Evolutionary conservation across 306 rosid species (phyloP), one percentile per base, ranked within the genome.

Genomic region (Rubus idaeus): DNA sequence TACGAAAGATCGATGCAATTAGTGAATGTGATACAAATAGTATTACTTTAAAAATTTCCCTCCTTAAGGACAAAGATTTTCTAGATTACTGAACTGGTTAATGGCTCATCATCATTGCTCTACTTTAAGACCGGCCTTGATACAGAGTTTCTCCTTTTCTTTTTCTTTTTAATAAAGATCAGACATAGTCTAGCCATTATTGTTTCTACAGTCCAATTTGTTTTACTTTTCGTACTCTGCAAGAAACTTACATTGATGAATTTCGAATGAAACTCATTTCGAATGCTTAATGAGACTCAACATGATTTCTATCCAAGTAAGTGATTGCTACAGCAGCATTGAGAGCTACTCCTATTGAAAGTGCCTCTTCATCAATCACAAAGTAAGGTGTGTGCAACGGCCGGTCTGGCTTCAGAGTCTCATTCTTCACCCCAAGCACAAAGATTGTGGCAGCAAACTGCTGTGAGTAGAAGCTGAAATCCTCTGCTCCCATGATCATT

Each of bases 321-420:
- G 88, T 77, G 73, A 85, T 78, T 21, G 91, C 89, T 35, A 82
- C 88, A 8, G 88, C 84, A 10, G 89, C 84, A 80, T 87, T 79
- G 46, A 87, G 81, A 73, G 88, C 86, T 52, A 87, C 88, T 71
- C 90, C 92, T 55, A 83, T 61, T 37, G 92, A 83, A 68, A 88
- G 88, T 71, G 74, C 84, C 51, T 82, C 75, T 57, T 87, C 91
- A 53, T 89, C 93, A 35, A 86, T 53, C 5, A 74, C 74, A 37
- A 84, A 73, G 71, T 77, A 76, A 30, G 88, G 81, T 5, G 88
- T 82, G 58, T 88, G 87, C 67, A 82, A 67, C 16, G 79, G 60
- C 46, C 45, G 45, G 21, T 72, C 79, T 41, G 88, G 62, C 35
- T 76, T 74, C 17, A 72, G 53, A 1, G 81, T 82, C 55, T 80